Evolutionary conservation across 176 grass and related monocot species (phyloP).

Genomic region (Metroxylon sagu): DNA sequence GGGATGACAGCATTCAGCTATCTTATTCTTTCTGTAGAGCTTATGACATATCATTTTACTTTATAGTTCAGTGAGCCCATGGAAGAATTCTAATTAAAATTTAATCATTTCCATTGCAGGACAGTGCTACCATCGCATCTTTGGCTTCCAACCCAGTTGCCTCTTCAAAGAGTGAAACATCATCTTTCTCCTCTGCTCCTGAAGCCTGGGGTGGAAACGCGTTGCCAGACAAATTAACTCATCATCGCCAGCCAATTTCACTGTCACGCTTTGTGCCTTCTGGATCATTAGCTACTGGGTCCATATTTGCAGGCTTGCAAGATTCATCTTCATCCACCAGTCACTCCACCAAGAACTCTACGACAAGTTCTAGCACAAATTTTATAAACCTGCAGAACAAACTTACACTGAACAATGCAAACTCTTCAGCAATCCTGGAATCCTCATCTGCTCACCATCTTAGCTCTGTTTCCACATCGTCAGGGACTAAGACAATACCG

Average conservation of each 20-base stretch:
- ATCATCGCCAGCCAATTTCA: constrained; percentile 31
- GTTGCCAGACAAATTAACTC: constrained; percentile 45
- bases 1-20: too few species aligned
- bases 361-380: constrained; percentile 31
- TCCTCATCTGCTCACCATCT: constrained; percentile 34
- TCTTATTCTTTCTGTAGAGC: too few species aligned
- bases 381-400: constrained; percentile 69
- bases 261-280: constrained; percentile 52
- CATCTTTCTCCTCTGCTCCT: constrained; percentile 24
- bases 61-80: too few species aligned
- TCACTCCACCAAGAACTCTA: constrained; percentile 47
- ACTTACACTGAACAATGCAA: constrained; percentile 42
- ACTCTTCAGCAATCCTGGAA: constrained; percentile 31
- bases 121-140: constrained; percentile 27
- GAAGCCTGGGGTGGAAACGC: constrained; percentile 41
- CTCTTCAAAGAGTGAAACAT: constrained; percentile 53
- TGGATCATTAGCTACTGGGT: constrained; percentile 37
- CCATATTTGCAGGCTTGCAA: constrained; percentile 41
- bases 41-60: too few species aligned
- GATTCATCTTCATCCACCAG: constrained; percentile 45
- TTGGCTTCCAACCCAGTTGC: constrained; percentile 25
- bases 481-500: constrained; percentile 25
- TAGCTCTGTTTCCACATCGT: constrained; percentile 33
- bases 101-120: constrained; percentile 28
- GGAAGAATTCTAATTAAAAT: too few species aligned